Evolutionary conservation across 2,329 filamentous ascomycete species (phyloP), one percentile per base, ranked within the genome.

Genomic region (Neonectria sp.): DNA sequence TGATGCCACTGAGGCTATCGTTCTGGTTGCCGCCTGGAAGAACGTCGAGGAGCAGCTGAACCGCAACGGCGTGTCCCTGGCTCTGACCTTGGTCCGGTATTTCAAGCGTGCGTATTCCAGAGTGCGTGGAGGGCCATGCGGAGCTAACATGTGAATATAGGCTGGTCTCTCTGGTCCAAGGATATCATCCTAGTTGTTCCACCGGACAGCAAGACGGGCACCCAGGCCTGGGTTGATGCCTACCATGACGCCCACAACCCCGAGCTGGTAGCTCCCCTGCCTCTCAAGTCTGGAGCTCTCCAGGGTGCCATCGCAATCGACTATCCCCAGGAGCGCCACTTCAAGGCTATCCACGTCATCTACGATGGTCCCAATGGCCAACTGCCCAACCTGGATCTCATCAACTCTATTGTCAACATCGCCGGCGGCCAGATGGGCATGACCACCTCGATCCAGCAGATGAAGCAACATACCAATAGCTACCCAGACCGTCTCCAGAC

Each of bases 111-210:
- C 35, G 85, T 71, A 24, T 13, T 27, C 25, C 24, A 55, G 17
- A 51, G 4, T 27, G 6, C 24, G 53, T 31, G 37, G 53, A 37
- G 12, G 15, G 13, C 43, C 40, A 33, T 11, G 29, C 55, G 15
- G 13, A 45, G 67, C 73, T 80, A 37, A 79, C 60, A 60, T 43
- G 15, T n/a, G 11, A 12, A n/a, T 11, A 29, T 40, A 91, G 89
- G 92, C 73, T 99, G 96, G 96, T 98, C 95, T 60, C 87, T 99
- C 31, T 99, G 96, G 96, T 98, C 95, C 66, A 99, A 99, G 82
- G 96, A 99, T 79, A 97, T 99, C 73, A 95, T 99, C 65, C 90
- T 99, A 73, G 83, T 99, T 6, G 88, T 99, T 53, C 91, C 96
- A 0, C 92, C 93, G 0, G 96, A 99, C 81, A 97, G 94, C 79